Percentiles rank a stretch among this genome's conserved stretches.
Conservation (phyloP, 768 basidiomycete genomes). For the Boletus rubescentipes region DNA sequence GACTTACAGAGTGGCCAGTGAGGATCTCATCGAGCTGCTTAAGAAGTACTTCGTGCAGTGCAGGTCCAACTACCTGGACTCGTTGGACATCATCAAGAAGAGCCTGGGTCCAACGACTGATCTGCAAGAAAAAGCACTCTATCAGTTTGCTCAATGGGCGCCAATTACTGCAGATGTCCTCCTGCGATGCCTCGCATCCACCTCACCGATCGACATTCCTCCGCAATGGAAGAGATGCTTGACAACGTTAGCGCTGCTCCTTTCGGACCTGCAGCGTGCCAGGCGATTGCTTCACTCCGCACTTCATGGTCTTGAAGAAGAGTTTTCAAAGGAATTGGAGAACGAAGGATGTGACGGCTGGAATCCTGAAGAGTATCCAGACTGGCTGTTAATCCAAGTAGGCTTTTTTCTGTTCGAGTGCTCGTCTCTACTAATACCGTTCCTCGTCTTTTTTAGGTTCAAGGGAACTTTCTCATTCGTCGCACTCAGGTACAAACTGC, state of each 20-base stretch:
- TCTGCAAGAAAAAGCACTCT: not conserved
- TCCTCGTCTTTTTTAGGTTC: constrained; percentile 32
- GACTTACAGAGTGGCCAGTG: too few species aligned
- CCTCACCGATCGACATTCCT: constrained; percentile 6
- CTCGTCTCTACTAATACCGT: not conserved
- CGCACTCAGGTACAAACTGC: constrained; percentile 27
- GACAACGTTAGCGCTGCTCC: constrained; percentile 24
- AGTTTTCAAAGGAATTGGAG: not conserved
- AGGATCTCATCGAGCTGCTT: too few species aligned
- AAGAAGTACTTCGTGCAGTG: not conserved
- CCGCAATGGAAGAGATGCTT: constrained; percentile 30
- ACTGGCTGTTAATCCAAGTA: constrained; percentile 46
- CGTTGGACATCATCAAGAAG: not conserved
- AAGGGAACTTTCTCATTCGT: constrained; percentile 17
- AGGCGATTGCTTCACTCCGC: not conserved
- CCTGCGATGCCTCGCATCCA: not conserved
- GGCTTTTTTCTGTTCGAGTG: not conserved
- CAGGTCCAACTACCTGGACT: not conserved
- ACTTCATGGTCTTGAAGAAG: not conserved
- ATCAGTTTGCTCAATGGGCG: constrained; percentile 30
- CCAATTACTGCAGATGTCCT: constrained; percentile 5
- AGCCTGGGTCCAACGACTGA: constrained; percentile 9
- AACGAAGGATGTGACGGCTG: constrained; percentile 7
- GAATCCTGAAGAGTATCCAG: constrained; percentile 22
- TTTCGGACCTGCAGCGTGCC: constrained; percentile 15